phyloP scores from a whole-genome alignment of 108 stramenopile genomes.

The Cyclotella atomus region DNA sequence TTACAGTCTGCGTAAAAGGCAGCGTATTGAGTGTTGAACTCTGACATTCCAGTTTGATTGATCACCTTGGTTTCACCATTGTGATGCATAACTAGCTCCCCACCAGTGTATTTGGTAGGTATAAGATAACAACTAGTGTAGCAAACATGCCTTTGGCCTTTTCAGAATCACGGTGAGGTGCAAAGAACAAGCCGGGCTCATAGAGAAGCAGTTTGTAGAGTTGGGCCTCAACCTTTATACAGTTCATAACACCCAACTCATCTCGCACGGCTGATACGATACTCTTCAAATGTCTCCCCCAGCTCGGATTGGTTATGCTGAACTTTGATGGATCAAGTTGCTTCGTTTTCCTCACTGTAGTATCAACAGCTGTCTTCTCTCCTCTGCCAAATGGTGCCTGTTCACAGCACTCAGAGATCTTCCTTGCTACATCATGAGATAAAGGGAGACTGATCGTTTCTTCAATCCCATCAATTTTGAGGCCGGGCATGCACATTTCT shows the following conservation, averaged over 20 bases:
- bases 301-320: slow-evolving; percentile 27
- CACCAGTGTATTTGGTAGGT: slow-evolving; percentile 27
- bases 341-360: slow-evolving; percentile 20
- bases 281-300: slow-evolving; percentile 10
- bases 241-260: slow-evolving; percentile 17
- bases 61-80: slow-evolving; percentile 16
- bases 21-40: slow-evolving; percentile 26
- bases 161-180: slow-evolving; percentile 46
- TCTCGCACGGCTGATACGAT: slow-evolving; percentile 12
- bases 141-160: slow-evolving; percentile 56
- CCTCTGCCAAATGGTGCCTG: slow-evolving; percentile 49
- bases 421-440: neutral
- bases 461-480: slow-evolving; percentile 29
- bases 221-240: slow-evolving; percentile 29
- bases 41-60: slow-evolving; percentile 4
- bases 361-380: slow-evolving; percentile 33
- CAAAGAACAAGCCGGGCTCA: slow-evolving; percentile 44
- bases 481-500: slow-evolving; percentile 27
- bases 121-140: slow-evolving; percentile 43
- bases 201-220: slow-evolving; percentile 52
- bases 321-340: slow-evolving; percentile 37
- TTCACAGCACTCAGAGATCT: slow-evolving; percentile 18
- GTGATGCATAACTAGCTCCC: slow-evolving; percentile 31
- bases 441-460: slow-evolving; percentile 39
- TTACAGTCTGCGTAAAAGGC: slow-evolving; percentile 35